Evolutionary conservation across 805 yeast genomes (phyloP).

Genomic region (Starmerella kuoi): DNA sequence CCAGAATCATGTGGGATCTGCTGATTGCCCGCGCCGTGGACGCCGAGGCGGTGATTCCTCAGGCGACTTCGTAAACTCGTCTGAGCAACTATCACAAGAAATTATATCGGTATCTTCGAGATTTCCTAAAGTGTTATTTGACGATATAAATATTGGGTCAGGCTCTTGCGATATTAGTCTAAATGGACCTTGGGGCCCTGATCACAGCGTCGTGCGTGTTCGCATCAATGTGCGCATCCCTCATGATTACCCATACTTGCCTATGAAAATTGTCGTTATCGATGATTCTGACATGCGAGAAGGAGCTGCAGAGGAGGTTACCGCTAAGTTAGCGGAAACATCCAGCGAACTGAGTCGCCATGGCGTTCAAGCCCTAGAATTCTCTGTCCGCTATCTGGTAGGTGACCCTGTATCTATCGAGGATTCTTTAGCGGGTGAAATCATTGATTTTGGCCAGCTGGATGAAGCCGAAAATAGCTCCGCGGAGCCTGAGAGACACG

Average conservation of each 20-base stretch:
- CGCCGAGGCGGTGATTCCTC: not conserved
- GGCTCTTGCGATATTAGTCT: constrained; percentile 69
- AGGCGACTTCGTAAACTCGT: constrained; percentile 23
- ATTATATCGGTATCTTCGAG: constrained; percentile 78
- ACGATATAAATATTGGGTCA: constrained; percentile 74
- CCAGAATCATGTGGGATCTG: not conserved
- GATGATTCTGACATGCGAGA: constrained; percentile 1
- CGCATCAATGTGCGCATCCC: constrained; percentile 66
- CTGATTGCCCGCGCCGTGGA: not conserved
- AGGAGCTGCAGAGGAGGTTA: constrained; percentile 40
- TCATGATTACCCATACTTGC: constrained; percentile 50
- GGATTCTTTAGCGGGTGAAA: constrained; percentile 16
- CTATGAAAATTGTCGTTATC: constrained; percentile 37
- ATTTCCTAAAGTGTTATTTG: constrained; percentile 77
- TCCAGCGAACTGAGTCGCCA: constrained; percentile 43
- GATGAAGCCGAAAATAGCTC: not conserved
- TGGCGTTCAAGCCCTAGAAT: constrained; percentile 64
- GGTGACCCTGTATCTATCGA: constrained; percentile 40
- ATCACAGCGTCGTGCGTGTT: constrained; percentile 45
- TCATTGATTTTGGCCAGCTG: constrained; percentile 22
- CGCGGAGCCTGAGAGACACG: not conserved
- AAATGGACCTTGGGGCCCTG: constrained; percentile 61
- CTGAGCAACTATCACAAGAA: constrained; percentile 60
- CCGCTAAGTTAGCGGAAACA: constrained; percentile 42
- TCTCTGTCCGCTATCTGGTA: constrained; percentile 58